A percentile compares a stretch with the other conserved stretches of the same genome.
Evolutionary conservation across 192 early-diverging fungal species (phyloP).

Genomic region (Coemansia sp.): DNA sequence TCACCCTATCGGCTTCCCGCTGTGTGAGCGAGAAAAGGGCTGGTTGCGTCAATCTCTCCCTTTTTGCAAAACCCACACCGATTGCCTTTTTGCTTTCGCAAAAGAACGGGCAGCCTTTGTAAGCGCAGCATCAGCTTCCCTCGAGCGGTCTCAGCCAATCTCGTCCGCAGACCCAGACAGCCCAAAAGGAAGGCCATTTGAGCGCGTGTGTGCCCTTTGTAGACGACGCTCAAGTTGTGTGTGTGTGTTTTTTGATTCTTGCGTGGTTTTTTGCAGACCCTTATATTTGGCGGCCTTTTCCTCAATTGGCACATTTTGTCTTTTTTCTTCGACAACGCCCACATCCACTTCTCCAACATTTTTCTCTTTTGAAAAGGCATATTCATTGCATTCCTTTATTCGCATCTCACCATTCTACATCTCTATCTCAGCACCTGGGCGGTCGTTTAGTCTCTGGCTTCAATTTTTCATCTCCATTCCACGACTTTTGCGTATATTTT

Average conservation of each 20-base stretch:
- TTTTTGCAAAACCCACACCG: slow-evolving; percentile 15
- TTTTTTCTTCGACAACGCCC: slow-evolving; percentile 11
- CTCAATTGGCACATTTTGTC: background rate
- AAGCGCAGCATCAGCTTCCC: background rate
- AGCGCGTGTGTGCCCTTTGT: slow-evolving; percentile 9
- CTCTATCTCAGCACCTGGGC: background rate
- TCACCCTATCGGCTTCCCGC: slow-evolving; percentile 8
- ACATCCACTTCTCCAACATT: slow-evolving; percentile 8
- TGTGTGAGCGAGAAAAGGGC: background rate
- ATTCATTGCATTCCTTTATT: slow-evolving; percentile 19
- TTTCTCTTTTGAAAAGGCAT: slow-evolving; percentile 15
- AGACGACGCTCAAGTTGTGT: slow-evolving; percentile 6
- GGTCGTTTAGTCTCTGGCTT: background rate
- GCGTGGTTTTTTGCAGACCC: slow-evolving; percentile 6
- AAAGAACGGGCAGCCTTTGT: slow-evolving; percentile 11
- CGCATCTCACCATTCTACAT: slow-evolving; percentile 3
- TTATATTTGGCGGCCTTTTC: slow-evolving; percentile 11
- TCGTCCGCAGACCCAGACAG: background rate
- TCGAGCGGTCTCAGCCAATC: slow-evolving; percentile 3
- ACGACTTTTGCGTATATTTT: background rate
- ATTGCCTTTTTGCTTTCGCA: slow-evolving; percentile 15
- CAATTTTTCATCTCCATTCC: background rate
- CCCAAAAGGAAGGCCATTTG: slow-evolving; percentile 12
- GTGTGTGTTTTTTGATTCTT: background rate
- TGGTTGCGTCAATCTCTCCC: slow-evolving; percentile 5